Evolutionary conservation across 306 rosid species (phyloP).

Genomic region (Biancaea sappan): DNA sequence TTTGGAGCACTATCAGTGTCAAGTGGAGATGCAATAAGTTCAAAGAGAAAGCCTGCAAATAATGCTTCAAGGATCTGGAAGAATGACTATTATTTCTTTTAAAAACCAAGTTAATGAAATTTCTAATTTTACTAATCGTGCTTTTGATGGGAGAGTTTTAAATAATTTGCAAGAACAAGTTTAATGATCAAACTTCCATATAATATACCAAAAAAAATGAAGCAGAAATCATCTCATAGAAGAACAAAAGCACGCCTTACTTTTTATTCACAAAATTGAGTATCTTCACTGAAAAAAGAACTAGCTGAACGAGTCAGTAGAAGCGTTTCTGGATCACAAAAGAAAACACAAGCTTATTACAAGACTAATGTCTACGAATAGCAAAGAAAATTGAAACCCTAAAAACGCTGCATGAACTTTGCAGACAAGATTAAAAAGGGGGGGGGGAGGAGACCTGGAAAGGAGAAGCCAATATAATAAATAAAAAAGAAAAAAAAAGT

Average conservation of each 20-base stretch:
- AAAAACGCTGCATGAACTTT: conserved; percentile 36
- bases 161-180: not conserved
- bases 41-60: no score
- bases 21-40: no score
- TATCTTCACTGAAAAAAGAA: conserved; percentile 32
- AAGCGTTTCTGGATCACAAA: conserved; percentile 54
- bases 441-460: conserved; percentile 2
- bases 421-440: conserved; percentile 52
- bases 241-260: conserved; percentile 32
- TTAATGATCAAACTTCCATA: not conserved
- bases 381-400: conserved; percentile 48
- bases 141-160: not conserved
- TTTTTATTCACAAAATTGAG: conserved; percentile 48
- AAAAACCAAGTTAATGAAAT: not conserved
- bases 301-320: conserved; percentile 37
- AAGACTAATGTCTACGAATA: conserved; percentile 52
- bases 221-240: not conserved
- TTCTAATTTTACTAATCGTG: not conserved
- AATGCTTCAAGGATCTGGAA: not conserved
- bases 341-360: conserved; percentile 65
- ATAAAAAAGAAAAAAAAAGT: conserved; percentile 16
- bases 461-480: no score
- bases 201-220: not conserved
- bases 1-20: not conserved
- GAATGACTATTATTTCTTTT: not conserved